phyloP scores from a whole-genome alignment of 495 filamentous ascomycete species.

The Antarctomyces pellizariae region DNA sequence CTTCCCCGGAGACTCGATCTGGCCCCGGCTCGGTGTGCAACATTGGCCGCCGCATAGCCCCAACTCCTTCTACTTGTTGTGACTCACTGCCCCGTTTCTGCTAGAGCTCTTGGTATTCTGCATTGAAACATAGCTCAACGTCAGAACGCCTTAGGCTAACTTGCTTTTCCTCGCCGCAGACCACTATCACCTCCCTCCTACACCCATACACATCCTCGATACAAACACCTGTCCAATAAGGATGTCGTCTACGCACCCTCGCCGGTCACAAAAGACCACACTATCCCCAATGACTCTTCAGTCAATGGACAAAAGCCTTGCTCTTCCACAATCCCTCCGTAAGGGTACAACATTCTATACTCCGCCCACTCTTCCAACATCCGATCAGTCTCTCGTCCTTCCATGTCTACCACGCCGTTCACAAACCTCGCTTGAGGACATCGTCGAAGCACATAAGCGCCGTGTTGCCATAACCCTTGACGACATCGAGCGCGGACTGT shows the following conservation, averaged over 20 bases:
- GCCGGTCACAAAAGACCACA: slow-evolving; percentile 12
- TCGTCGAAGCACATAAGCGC: slow-evolving; percentile 28
- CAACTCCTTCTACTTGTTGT: too few species aligned
- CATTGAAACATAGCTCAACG: too few species aligned
- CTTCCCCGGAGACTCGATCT: too few species aligned
- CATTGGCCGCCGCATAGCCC: too few species aligned
- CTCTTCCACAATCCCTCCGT: slow-evolving; percentile 28
- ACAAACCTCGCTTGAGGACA: slow-evolving; percentile 36
- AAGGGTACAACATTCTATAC: slow-evolving; percentile 43
- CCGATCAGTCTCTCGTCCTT: slow-evolving; percentile 19
- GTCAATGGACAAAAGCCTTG: slow-evolving; percentile 15
- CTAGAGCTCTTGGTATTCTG: too few species aligned
- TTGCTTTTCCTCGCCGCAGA: too few species aligned
- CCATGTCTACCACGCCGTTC: slow-evolving; percentile 33
- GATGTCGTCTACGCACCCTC: slow-evolving; percentile 11
- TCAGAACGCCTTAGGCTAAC: too few species aligned
- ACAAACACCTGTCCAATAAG: slow-evolving; percentile 7
- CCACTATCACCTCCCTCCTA: too few species aligned
- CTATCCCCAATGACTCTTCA: slow-evolving; percentile 11
- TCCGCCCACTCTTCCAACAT: slow-evolving; percentile 20
- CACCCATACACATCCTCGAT: not conserved
- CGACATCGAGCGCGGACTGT: slow-evolving; percentile 27
- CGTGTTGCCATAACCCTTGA: slow-evolving; percentile 25
- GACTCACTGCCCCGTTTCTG: too few species aligned
- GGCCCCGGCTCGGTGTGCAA: too few species aligned